phyloP scores from a whole-genome alignment of 2,329 filamentous ascomycete genomes.

The Colletotrichum gigasporum region DNA sequence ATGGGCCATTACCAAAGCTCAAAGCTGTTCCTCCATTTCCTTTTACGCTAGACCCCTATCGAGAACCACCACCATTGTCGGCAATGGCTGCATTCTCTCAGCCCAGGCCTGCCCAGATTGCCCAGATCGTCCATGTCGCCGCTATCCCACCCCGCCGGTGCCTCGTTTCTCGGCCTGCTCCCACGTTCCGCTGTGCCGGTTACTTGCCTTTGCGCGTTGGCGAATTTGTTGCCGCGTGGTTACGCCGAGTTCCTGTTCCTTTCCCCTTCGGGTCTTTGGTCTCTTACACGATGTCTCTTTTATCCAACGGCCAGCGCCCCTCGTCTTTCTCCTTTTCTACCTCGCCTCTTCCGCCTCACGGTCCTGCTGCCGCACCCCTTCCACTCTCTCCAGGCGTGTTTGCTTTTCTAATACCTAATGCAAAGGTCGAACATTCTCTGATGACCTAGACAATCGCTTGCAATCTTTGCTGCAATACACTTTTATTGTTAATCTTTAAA shows the following conservation, averaged over 20 bases:
- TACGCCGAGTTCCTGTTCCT: background rate
- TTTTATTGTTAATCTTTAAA: background rate
- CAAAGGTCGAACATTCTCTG: background rate
- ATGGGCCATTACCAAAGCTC: background rate
- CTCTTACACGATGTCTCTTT: background rate
- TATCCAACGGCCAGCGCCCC: constrained; percentile 18
- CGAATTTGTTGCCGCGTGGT: background rate
- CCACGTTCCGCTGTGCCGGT: background rate
- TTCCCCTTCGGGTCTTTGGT: background rate
- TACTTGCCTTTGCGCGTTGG: background rate
- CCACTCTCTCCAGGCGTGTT: background rate
- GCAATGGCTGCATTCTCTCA: background rate
- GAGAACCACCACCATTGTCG: background rate
- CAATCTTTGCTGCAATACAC: background rate
- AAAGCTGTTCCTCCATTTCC: background rate
- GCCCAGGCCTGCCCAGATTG: constrained; percentile 13
- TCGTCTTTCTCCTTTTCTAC: background rate
- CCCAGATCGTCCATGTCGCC: constrained; percentile 20
- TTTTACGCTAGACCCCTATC: background rate
- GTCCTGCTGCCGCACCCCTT: background rate
- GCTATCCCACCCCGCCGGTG: constrained; percentile 12
- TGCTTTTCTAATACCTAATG: background rate
- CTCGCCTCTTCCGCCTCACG: background rate
- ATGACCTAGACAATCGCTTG: constrained; percentile 8
- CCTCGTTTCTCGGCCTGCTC: constrained; percentile 12